A percentile compares a stretch with the other conserved stretches of the same genome.
Evolutionary conservation across 2,329 filamentous ascomycete species (phyloP).

Genomic region (Fusarium haematococcum): DNA sequence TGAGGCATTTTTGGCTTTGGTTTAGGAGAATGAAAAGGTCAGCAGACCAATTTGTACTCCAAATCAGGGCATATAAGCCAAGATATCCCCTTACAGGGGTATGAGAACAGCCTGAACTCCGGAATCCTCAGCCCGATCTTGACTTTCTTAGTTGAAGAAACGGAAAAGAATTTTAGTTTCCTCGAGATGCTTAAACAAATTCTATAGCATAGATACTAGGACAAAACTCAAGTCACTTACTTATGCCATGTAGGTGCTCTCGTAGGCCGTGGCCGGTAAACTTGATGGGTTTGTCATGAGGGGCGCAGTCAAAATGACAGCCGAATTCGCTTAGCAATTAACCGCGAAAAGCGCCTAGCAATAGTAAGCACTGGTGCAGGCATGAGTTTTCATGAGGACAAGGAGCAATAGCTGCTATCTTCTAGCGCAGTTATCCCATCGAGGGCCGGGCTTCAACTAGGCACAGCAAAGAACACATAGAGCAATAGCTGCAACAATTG

Average conservation of each 20-base stretch:
- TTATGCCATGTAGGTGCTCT: neutral
- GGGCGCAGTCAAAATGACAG: neutral
- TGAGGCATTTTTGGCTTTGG: neutral
- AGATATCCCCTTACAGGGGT: neutral
- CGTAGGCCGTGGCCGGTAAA: neutral
- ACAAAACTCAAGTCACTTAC: neutral
- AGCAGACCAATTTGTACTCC: neutral
- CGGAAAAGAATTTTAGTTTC: neutral
- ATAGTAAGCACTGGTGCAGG: neutral
- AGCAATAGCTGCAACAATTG: neutral
- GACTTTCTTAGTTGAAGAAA: neutral
- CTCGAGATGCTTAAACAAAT: neutral
- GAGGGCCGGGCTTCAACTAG: too few relatives aligned
- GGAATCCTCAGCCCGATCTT: neutral
- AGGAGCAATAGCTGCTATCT: neutral
- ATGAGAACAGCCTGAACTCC: neutral
- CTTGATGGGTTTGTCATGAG: neutral
- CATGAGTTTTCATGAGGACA: neutral
- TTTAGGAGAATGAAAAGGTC: neutral
- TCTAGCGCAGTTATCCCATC: too few relatives aligned
- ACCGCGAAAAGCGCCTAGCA: neutral
- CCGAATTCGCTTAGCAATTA: neutral
- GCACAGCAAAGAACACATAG: too few relatives aligned
- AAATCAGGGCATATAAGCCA: neutral
- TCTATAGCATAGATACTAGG: neutral